Evolutionary conservation across 2,329 filamentous ascomycete species (phyloP).

Genomic region (Byssochlamys sp.): DNA sequence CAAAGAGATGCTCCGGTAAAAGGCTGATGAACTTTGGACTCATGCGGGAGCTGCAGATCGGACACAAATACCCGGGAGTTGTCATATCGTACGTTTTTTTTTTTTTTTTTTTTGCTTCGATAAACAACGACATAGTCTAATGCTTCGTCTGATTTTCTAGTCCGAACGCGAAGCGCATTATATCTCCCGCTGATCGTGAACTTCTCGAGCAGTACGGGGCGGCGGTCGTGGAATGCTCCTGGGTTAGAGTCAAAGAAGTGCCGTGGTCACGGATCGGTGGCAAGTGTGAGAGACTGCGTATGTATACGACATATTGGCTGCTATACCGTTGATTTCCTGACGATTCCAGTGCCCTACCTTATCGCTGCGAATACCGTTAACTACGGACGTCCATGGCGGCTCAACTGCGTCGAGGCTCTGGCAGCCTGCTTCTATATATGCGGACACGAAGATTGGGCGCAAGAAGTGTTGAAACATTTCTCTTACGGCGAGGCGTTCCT

Average conservation of each 20-base stretch:
- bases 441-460: conserved; percentile 82
- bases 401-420: conserved; percentile 93
- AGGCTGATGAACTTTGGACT: conserved; percentile 81
- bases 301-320: conserved; percentile 6
- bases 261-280: conserved; percentile 87
- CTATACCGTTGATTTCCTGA: neutral
- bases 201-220: conserved; percentile 81
- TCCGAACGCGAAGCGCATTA: conserved; percentile 76
- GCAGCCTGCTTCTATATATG: conserved; percentile 91
- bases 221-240: conserved; percentile 93
- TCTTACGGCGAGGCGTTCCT: conserved; percentile 81
- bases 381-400: conserved; percentile 86
- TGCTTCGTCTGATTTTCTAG: conserved; percentile 16
- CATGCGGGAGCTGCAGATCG: conserved; percentile 85
- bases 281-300: conserved; percentile 71
- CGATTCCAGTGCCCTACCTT: conserved; percentile 65
- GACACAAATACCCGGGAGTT: conserved; percentile 83
- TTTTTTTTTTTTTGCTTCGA: neutral
- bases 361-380: conserved; percentile 96
- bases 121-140: neutral
- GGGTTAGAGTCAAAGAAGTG: conserved; percentile 84
- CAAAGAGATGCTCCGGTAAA: conserved; percentile 92
- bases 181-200: conserved; percentile 73
- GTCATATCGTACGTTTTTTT: conserved; percentile 59
- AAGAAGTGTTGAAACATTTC: conserved; percentile 71